Evolutionary conservation across 2,329 filamentous ascomycete genomes (phyloP), one percentile per base, ranked within the genome.

Genomic region (Sarocladium brachiariae): DNA sequence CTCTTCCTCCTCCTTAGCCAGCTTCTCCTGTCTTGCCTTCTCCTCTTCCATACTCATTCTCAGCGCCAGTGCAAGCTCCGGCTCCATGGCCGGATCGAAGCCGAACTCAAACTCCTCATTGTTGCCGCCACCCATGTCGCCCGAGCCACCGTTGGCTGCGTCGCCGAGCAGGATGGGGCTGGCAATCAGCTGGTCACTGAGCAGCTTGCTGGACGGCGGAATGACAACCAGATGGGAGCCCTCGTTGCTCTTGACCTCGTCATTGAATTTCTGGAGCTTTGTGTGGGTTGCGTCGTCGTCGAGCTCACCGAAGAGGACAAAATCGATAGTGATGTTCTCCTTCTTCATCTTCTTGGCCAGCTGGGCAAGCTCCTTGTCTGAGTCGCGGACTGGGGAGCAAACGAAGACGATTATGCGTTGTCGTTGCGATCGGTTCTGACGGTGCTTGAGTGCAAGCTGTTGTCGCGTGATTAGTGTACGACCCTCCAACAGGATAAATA

Each of bases 321-420:
- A 92, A 69, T 99, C 93, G 64, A 99, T 88, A 54, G 85, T 88
- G 54, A 96, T 88, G 63, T 88, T 92, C 69, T 86, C 87, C 80
- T 99, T 99, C 83, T 97, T 97, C 90, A 97, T 95, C 74, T 93
- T 95, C 76, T 93, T 95, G 39, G 93, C 91, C 25, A 99, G 79
- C 64, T 89, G 88, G 55, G 91, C 80, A 48, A 99, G 81, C 50
- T 86, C 83, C 73, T 93, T 93, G 69, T 96, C 87, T 56, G 89
- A 86, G 64, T 99, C 93, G 55, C 84, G 79, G 63, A 97, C 85
- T 24, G 91, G 87, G 37, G 90, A 96, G 78, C 93, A 99, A 56
- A 91, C 86, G 69, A 99, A 96, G 54, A 95, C 90, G 70, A 99
- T 87, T 76, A 99, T 95, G 58, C 93, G 87, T 77, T 96, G 91